Evolutionary conservation across 495 filamentous ascomycete species (phyloP), one percentile per base, ranked within the genome.

Genomic region (Aspergillus indologenus): DNA sequence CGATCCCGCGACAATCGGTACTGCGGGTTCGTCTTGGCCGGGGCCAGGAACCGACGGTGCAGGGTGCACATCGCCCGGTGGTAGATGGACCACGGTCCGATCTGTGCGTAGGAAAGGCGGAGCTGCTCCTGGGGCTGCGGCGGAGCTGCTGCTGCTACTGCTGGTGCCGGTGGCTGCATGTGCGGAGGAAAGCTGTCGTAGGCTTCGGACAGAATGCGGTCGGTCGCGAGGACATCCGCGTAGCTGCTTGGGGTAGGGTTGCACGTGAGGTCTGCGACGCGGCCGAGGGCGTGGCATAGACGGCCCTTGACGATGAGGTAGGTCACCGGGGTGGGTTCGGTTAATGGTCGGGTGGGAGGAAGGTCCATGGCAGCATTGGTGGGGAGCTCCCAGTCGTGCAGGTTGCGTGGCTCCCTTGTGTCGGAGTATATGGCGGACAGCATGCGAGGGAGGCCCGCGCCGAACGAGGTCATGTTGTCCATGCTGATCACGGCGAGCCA

Each of bases 401-500:
- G 57, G 51, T 77, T 78, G 0, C 69, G 69, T 8, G 79, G 78
- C 54, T 71, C 69, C 22, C 56, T 55, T 2, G 75, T 77, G 49
- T 80, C 76, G 50, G 60, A 65, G 18, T 74, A 67, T 1, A 59
- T 57, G 5, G 61, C 61, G 40, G 67, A 68, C 6, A 74, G 40
- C 47, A 71, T 61, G 18, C 65, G 68, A 5, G 77, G 75, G 1
- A 81, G 60, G 1, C 76, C 76, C 59, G 73, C 68, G 18, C 77
- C 62, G 54, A 66, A 67, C 3, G 76, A 75, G 19, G 78, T 63
- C 12, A 79, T 60, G 15, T 81, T 62, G 59, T 87, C 84, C 45
- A 84, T 61, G 57, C 81, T 77, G 12, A 72, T 43, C 1, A 83
- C 73, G 4, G 77, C 61, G 57, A 78, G 68, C 84, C 84, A 85